These are phyloP conservation scores for Candida sanyiensis DNA, from an alignment of 805 yeast genomes.

Conservation along the genomic window DNA sequence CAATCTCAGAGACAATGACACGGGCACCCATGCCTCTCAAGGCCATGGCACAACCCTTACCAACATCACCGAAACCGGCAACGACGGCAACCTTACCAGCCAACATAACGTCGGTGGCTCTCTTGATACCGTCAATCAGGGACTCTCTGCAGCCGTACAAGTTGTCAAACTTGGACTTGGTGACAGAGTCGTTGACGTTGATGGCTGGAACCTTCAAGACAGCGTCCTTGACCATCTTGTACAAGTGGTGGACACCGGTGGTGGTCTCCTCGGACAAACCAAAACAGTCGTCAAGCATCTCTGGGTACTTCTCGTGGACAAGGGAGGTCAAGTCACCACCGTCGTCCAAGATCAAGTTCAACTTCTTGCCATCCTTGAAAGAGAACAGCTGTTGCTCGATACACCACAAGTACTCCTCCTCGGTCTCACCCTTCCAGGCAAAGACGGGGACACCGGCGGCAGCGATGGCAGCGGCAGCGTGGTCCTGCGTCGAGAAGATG, in stretches of 20 bases:
- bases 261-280: constrained; percentile 99
- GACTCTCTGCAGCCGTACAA: constrained; percentile 99
- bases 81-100: constrained; percentile 99
- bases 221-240: constrained; percentile 89
- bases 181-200: constrained; percentile 97
- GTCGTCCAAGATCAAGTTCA: constrained; percentile 96
- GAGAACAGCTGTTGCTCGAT: constrained; percentile 98
- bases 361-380: constrained; percentile 91
- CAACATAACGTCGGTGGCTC: constrained; percentile 99
- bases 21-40: constrained; percentile 99
- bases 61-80: constrained; percentile 99
- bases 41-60: constrained; percentile 99
- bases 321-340: constrained; percentile 98
- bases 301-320: constrained; percentile 97
- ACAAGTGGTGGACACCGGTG: constrained; percentile 98
- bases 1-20: constrained; percentile 94
- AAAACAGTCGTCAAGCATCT: constrained; percentile 88
- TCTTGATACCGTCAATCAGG: constrained; percentile 95
- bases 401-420: constrained; percentile 99
- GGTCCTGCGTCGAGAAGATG: constrained; percentile 99
- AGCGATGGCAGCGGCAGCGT: constrained; percentile 99
- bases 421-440: constrained; percentile 99
- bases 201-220: constrained; percentile 96
- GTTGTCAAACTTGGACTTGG: constrained; percentile 99
- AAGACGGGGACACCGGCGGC: constrained; percentile 99